Base-by-base conservation (phyloP, 2,329 filamentous ascomycete genomes). In the Pseudohalonectria lignicola region DNA sequence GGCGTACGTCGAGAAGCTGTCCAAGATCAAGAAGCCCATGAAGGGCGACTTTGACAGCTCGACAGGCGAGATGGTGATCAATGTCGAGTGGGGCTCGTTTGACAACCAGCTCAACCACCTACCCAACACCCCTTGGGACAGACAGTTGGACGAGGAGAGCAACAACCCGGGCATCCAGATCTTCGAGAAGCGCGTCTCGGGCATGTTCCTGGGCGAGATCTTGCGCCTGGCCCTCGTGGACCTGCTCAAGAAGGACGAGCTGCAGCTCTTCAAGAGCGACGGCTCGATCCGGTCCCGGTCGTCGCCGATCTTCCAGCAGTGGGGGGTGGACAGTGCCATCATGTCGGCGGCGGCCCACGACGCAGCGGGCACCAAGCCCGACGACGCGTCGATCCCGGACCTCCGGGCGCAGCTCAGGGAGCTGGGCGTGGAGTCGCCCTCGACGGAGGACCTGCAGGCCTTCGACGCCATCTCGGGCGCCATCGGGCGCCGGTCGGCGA, bases 31-130 rank as follows among this genome's bases (percentile, higher is more conserved):
- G 54, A 98, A 96, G 67, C 64, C 74, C 13, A 64, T 82, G 40
- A 64, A 69, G 43, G 78, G 78, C 45, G 68, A 81, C 4, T 92
- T 83, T 49, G 86, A 95, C 60, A 69, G 68, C 35, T 78, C 77
- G 8, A 93, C 88, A 0, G 87, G 88, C 37, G 78, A 93, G 50
- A 98, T 98, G 92, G 86, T 98, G 41, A 75, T 98, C 63, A 98
- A 98, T 64, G 90, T 85, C 1, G 92, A 98, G 64, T 98, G 92
- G 92, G 92, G 92, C 44, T 94, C 86, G 41, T 98, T 98, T 53
- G 92, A 98, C 63, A 96, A 96, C 63, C 76, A 83, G 49, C 76
- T 96, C 47, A 85, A 81, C 49, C 83, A 94, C 16, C 71, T 98
- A 30, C 92, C 90, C 33, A 82, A 79, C 51, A 96, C 90, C 0